phyloP scores from a whole-genome alignment of 345 rosid genomes.

The Sisymbrium altissimum region DNA sequence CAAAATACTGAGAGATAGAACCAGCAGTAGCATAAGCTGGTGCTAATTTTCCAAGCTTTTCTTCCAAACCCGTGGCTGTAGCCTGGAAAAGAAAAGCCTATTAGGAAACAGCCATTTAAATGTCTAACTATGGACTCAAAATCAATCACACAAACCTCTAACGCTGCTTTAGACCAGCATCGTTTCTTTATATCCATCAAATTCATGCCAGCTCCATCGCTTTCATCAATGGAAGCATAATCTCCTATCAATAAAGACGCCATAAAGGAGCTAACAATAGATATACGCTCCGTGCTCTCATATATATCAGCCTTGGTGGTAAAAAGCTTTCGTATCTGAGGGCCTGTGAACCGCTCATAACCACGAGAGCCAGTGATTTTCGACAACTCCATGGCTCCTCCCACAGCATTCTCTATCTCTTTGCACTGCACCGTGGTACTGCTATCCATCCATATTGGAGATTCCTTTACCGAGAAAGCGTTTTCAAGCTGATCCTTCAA shows the following conservation, averaged over 20 bases:
- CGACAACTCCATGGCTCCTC: conserved; percentile 80
- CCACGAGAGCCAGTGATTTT: conserved; percentile 69
- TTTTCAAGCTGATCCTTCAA: conserved; percentile 58
- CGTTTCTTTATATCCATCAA: conserved; percentile 78
- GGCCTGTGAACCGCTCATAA: conserved; percentile 83
- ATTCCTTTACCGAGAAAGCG: conserved; percentile 70
- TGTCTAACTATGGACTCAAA: not conserved
- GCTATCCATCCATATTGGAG: conserved; percentile 96
- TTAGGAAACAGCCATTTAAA: not conserved
- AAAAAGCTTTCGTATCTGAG: conserved; percentile 76
- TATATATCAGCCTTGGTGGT: conserved; percentile 45
- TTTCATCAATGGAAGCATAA: conserved; percentile 81
- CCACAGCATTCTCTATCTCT: conserved; percentile 86
- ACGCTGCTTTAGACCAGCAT: conserved; percentile 59
- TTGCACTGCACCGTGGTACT: conserved; percentile 78
- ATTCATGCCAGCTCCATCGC: conserved; percentile 97
- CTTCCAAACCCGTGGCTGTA: conserved; percentile 79
- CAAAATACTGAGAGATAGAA: conserved; percentile 70
- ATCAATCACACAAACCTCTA: conserved; percentile 49
- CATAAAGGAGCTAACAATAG: conserved; percentile 92
- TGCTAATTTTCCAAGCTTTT: conserved; percentile 80
- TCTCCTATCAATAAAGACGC: conserved; percentile 69
- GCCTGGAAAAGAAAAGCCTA: conserved; percentile 45
- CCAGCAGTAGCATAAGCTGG: conserved; percentile 95
- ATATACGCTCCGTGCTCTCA: conserved; percentile 71